These are phyloP conservation scores for Capronia americana DNA, from an alignment of 2,329 filamentous ascomycete species.

Conservation along the genomic window DNA sequence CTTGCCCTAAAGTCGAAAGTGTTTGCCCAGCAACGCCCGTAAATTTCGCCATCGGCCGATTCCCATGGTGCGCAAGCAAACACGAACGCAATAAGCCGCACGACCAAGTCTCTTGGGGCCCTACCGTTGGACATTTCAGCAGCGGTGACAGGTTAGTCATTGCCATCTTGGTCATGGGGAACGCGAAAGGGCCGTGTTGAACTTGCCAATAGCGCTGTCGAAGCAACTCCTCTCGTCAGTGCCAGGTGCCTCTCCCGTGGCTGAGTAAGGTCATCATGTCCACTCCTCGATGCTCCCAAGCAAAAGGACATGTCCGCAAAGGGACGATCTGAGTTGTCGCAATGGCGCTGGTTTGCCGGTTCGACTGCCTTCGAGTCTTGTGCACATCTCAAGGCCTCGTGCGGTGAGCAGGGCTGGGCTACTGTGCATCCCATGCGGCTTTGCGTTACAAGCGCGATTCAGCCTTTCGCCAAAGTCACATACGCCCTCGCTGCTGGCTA, in stretches of 20 bases:
- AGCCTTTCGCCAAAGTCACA: constrained; percentile 14
- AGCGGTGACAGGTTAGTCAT: background rate
- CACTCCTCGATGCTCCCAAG: constrained; percentile 7
- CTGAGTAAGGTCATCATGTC: constrained; percentile 35
- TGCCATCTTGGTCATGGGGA: constrained; percentile 1
- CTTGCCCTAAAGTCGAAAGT: constrained; percentile 4
- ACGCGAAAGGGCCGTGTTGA: background rate
- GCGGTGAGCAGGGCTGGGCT: constrained; percentile 1
- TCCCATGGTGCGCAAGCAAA: constrained; percentile 3
- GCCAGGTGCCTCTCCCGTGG: constrained; percentile 20
- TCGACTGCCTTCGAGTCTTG: background rate
- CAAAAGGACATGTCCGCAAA: constrained; percentile 29
- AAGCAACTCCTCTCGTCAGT: constrained; percentile 3
- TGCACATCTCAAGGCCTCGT: background rate
- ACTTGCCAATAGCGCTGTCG: constrained; percentile 6
- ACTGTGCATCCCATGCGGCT: background rate
- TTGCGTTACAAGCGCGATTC: constrained; percentile 24
- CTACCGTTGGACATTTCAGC: background rate
- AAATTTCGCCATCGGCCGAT: constrained; percentile 12
- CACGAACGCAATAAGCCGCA: background rate
- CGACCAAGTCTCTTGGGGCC: background rate
- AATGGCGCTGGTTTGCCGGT: background rate
- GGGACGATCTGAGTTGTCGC: background rate
- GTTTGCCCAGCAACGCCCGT: background rate
- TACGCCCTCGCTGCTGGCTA: constrained; percentile 9